A percentile compares a stretch with the other conserved stretches of the same genome.
phyloP scores from a whole-genome alignment of 495 filamentous ascomycete genomes.

The Aspergillus sclerotioniger region DNA sequence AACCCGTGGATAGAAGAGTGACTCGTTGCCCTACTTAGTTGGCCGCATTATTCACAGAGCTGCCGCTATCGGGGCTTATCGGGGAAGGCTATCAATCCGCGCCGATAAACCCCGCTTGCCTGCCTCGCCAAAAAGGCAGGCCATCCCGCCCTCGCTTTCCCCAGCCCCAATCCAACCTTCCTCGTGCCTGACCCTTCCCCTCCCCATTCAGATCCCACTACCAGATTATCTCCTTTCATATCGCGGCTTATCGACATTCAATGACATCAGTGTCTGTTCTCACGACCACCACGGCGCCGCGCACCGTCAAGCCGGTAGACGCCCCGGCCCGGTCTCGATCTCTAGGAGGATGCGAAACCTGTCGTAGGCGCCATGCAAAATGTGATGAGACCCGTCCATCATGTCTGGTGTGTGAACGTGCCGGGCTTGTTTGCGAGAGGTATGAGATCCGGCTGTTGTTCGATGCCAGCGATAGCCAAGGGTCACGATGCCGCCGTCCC shows the following conservation, averaged over 20 bases:
- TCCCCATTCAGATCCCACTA: neutral
- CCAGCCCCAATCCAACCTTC: neutral
- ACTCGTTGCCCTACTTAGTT: neutral
- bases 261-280: neutral
- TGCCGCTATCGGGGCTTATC: neutral
- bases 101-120: neutral
- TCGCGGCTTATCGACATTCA: neutral
- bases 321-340: constrained; percentile 3
- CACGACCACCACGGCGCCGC: neutral
- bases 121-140: neutral
- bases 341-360: constrained; percentile 15
- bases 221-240: neutral
- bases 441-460: constrained; percentile 30
- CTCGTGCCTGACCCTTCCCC: neutral
- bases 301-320: neutral
- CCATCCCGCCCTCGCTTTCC: neutral
- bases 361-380: constrained; percentile 27
- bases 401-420: constrained; percentile 23
- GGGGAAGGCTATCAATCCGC: too few species aligned
- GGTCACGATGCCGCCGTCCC: constrained; percentile 27
- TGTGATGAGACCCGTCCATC: constrained; percentile 29
- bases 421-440: constrained; percentile 15
- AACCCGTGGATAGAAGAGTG: too few species aligned
- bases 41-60: too few species aligned
- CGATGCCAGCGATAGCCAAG: constrained; percentile 16